These are phyloP conservation scores for Rhododendron williamsianum DNA, from an alignment of 148 eudicot species.

Conservation along the genomic window DNA sequence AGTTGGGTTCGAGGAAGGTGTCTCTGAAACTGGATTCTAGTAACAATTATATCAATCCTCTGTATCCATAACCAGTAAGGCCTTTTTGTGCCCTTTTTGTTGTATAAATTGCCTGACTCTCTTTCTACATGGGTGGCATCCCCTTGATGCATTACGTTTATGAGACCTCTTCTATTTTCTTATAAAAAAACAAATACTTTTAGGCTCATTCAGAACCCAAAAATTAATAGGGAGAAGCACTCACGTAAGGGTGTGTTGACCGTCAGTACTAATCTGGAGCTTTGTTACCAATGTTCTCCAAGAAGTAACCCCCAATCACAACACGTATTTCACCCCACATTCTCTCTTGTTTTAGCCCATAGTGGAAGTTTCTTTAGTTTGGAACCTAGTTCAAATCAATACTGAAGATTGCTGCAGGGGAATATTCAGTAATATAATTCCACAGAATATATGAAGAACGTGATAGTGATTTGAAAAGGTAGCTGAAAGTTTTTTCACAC, in stretches of 20 bases:
- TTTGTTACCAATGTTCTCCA: not conserved
- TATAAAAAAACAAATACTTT: not conserved
- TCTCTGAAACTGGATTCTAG: not conserved
- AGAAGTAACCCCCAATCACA: not conserved
- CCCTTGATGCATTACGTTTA: not conserved
- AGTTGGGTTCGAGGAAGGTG: not conserved
- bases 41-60: not conserved
- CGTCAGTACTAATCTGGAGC: too few relatives aligned
- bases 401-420: not conserved
- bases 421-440: not conserved
- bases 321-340: not conserved
- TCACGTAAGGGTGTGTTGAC: too few relatives aligned
- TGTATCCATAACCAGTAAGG: not conserved
- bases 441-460: not conserved
- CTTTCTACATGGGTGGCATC: not conserved
- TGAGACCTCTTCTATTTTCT: not conserved
- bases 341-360: not conserved
- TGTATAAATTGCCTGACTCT: not conserved
- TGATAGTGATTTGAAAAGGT: not conserved
- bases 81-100: not conserved
- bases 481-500: not conserved
- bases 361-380: not conserved
- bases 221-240: not conserved
- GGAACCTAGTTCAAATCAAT: not conserved
- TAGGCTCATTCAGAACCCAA: not conserved